These are phyloP conservation scores for Thalassiosira gravida DNA, from an alignment of 352 stramenopile species.

Conservation along the genomic window DNA sequence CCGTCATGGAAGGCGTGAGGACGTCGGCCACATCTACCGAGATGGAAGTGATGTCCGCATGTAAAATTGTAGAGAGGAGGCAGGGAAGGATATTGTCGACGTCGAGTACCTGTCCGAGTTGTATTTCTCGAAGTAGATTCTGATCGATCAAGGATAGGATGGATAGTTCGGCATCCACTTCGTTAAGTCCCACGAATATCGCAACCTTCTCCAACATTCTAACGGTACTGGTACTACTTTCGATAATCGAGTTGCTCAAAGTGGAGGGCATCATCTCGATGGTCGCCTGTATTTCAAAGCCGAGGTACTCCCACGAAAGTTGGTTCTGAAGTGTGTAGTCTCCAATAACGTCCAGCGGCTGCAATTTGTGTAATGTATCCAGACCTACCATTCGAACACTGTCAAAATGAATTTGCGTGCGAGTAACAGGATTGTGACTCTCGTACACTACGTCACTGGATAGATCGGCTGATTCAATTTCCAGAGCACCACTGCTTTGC, in stretches of 20 bases:
- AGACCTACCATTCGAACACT: slow-evolving; percentile 50
- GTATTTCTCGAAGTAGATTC: slow-evolving; percentile 20
- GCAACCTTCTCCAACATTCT: slow-evolving; percentile 9
- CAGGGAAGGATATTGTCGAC: slow-evolving; percentile 35
- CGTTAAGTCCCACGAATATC: slow-evolving; percentile 31
- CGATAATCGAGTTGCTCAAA: background rate
- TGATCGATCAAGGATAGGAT: slow-evolving; percentile 40
- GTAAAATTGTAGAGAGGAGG: slow-evolving; percentile 38
- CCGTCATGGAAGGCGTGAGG: slow-evolving; percentile 31
- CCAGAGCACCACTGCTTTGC: slow-evolving; percentile 15
- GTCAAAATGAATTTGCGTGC: slow-evolving; percentile 41
- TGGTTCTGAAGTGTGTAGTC: slow-evolving; percentile 50
- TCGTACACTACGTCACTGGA: slow-evolving; percentile 5
- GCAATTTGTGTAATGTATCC: slow-evolving; percentile 55
- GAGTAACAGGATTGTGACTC: slow-evolving; percentile 27
- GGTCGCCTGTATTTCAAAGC: background rate
- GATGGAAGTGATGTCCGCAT: slow-evolving; percentile 28
- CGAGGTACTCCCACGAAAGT: slow-evolving; percentile 48
- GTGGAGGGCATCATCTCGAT: background rate
- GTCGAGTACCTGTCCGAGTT: slow-evolving; percentile 40
- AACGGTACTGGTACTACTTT: background rate
- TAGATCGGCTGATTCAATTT: slow-evolving; percentile 13
- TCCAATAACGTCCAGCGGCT: slow-evolving; percentile 38
- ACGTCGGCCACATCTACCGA: slow-evolving; percentile 38
- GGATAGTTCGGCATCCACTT: slow-evolving; percentile 28